A percentile compares a stretch with the other conserved stretches of the same genome.
Conservation (phyloP, 2,329 filamentous ascomycete genomes). For the Fusarium sp. region DNA sequence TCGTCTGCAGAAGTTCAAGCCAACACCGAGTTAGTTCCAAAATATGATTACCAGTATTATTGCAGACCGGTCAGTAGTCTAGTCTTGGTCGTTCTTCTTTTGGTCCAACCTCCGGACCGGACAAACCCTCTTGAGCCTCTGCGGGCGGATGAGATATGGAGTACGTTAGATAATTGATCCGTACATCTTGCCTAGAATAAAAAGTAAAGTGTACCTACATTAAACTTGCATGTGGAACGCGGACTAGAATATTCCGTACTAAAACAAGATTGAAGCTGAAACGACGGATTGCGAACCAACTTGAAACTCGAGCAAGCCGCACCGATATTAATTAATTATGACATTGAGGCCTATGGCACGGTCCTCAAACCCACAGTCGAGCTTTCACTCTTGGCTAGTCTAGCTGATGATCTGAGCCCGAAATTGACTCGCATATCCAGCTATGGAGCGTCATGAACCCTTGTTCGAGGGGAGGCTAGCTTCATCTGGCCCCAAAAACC, state of each 20-base stretch:
- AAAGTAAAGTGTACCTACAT: background rate
- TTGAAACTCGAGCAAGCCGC: constrained; percentile 1
- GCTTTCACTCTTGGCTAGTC: constrained; percentile 16
- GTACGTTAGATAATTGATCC: background rate
- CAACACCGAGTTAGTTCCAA: constrained; percentile 4
- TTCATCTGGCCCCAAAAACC: constrained; percentile 33
- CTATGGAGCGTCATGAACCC: constrained; percentile 25
- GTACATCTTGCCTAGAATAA: background rate
- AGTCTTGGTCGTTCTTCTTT: background rate
- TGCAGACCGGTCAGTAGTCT: constrained; percentile 1
- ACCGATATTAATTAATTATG: background rate
- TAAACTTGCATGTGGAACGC: background rate
- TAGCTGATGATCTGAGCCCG: constrained; percentile 28
- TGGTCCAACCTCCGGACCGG: background rate
- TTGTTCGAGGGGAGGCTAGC: constrained; percentile 27
- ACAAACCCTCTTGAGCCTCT: background rate
- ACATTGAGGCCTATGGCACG: constrained; percentile 11
- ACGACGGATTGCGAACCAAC: constrained; percentile 16
- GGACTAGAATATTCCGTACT: constrained; percentile 2
- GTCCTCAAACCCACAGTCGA: constrained; percentile 7
- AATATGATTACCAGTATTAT: background rate
- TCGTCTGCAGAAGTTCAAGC: background rate
- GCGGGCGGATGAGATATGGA: background rate
- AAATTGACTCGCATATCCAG: constrained; percentile 18
- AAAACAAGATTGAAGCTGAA: constrained; percentile 21